Evolutionary conservation across 371 early-diverging fungal species (phyloP).

Genomic region (Sporodiniella umbellata): DNA sequence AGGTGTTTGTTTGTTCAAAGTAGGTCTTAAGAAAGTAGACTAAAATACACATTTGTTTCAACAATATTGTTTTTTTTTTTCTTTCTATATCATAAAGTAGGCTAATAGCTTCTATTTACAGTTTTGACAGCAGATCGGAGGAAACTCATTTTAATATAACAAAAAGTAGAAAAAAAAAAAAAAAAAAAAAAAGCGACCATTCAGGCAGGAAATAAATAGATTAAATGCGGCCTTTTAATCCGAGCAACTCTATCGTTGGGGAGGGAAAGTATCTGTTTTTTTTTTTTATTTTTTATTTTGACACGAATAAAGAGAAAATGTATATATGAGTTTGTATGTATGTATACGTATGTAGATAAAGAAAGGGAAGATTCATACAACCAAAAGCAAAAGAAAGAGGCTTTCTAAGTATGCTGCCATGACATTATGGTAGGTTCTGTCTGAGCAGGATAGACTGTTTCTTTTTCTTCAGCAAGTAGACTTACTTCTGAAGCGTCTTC

Average conservation of each 20-base stretch:
- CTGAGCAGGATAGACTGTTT: not conserved
- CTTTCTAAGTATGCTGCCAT: constrained; percentile 2
- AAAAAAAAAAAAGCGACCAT: constrained; percentile 2
- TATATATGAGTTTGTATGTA: too few species aligned
- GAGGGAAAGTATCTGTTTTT: not conserved
- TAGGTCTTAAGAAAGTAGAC: constrained; percentile 40
- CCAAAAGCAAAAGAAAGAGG: not conserved
- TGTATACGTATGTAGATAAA: too few species aligned
- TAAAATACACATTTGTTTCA: not conserved
- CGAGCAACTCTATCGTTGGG: too few species aligned
- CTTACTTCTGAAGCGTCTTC: constrained; percentile 8
- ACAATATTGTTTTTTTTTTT: not conserved
- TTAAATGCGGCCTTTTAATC: not conserved
- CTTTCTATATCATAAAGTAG: too few species aligned
- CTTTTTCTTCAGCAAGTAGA: constrained; percentile 4
- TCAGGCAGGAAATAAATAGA: not conserved
- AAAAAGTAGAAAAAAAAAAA: constrained; percentile 1
- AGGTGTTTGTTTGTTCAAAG: constrained; percentile 18
- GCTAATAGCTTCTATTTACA: too few species aligned
- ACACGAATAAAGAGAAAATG: too few species aligned
- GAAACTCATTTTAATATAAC: constrained; percentile 45
- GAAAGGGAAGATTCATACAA: not conserved
- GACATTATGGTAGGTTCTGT: not conserved
- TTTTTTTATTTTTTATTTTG: not conserved
- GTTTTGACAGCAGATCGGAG: constrained; percentile 48